Conservation (phyloP, 2,329 filamentous ascomycete genomes). For the Plenodomus lindquistii region DNA sequence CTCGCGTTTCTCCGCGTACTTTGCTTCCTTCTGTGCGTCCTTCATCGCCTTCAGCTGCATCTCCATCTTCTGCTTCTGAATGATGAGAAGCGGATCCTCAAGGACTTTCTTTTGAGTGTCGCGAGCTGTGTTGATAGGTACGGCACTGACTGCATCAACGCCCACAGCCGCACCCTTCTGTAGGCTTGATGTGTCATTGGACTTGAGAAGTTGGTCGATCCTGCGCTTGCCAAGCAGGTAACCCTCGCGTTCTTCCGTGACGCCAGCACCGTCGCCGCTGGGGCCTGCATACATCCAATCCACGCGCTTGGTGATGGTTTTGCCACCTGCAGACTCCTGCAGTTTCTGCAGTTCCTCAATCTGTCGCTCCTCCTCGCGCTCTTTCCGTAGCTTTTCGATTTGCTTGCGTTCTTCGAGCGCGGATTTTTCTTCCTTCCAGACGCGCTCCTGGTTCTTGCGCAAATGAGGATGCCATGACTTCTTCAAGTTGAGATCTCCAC, state of each 20-base stretch:
- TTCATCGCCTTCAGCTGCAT: constrained; percentile 66
- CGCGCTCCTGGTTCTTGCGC: constrained; percentile 85
- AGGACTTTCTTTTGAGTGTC: constrained; percentile 86
- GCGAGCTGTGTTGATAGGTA: constrained; percentile 69
- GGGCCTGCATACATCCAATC: constrained; percentile 99
- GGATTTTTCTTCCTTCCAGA: constrained; percentile 90
- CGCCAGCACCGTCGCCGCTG: constrained; percentile 67
- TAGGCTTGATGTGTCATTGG: constrained; percentile 70
- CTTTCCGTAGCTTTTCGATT: constrained; percentile 87
- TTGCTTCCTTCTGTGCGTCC: constrained; percentile 51
- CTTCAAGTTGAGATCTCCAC: constrained; percentile 93
- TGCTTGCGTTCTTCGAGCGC: constrained; percentile 94
- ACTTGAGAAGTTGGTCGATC: constrained; percentile 82
- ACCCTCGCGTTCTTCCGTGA: constrained; percentile 84
- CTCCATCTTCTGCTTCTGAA: constrained; percentile 79
- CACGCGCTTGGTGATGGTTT: constrained; percentile 78
- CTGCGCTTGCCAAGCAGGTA: constrained; percentile 91
- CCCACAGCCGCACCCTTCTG: constrained; percentile 63
- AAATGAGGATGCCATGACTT: constrained; percentile 86
- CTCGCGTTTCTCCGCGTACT: constrained; percentile 38
- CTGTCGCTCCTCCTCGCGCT: constrained; percentile 89
- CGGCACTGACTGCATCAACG: constrained; percentile 58
- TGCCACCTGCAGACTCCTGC: constrained; percentile 85
- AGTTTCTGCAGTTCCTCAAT: constrained; percentile 90
- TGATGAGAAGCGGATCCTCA: constrained; percentile 88